phyloP scores from a whole-genome alignment of 257 asterid species.

The Mentha longifolia region DNA sequence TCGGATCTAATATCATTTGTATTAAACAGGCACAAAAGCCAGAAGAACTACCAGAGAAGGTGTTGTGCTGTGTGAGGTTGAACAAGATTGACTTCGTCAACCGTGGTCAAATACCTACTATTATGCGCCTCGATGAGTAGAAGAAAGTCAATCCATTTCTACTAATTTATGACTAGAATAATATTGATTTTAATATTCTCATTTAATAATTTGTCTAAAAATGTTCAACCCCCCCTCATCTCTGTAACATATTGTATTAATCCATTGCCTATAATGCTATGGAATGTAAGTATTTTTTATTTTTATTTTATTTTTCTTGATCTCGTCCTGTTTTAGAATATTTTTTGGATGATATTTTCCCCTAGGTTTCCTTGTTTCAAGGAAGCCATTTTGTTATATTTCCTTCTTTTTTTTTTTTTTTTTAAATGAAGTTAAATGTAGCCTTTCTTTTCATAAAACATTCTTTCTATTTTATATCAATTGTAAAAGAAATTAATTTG shows the following conservation, averaged over 20 bases:
- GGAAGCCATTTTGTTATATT: too few relatives aligned
- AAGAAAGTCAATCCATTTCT: background rate
- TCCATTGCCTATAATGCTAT: conserved; percentile 26
- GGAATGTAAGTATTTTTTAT: conserved; percentile 32
- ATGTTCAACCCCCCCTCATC: background rate
- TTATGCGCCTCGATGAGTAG: conserved; percentile 41
- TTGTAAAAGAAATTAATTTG: too few relatives aligned
- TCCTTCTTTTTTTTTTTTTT: too few relatives aligned
- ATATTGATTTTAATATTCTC: conserved; percentile 6
- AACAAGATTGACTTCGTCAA: conserved; percentile 76
- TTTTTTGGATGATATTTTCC: conserved; percentile 2
- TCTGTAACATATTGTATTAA: conserved; percentile 25
- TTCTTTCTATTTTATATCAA: too few relatives aligned
- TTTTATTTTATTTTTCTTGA: background rate
- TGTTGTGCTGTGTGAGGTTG: conserved; percentile 64
- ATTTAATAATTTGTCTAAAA: background rate
- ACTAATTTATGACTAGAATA: conserved; percentile 26
- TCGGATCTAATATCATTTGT: background rate
- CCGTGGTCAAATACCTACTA: conserved; percentile 67
- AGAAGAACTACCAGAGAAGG: conserved; percentile 72
- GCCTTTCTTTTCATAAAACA: too few relatives aligned
- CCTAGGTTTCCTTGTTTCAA: background rate
- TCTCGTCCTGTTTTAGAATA: background rate
- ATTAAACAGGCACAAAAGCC: conserved; percentile 67
- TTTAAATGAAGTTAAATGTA: too few relatives aligned